Base-by-base conservation (phyloP, 208 protist species). In the Tritrichomonas foetus region DNA sequence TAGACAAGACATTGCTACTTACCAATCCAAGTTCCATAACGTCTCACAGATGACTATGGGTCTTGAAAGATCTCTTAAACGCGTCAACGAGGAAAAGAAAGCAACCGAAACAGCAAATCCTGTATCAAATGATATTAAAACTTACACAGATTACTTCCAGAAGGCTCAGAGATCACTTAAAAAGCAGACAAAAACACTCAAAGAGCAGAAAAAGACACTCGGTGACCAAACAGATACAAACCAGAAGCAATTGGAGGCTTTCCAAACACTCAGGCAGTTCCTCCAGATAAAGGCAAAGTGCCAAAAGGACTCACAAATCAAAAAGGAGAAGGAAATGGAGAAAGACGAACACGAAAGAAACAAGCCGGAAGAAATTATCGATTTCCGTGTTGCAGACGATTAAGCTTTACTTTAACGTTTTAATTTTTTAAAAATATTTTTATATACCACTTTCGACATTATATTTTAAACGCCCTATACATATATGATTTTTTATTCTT, bases 201-300 rank as follows among this genome's bases (percentile, higher is more conserved):
- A 89, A 30, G 78, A 89, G 3, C 78, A 89, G 47, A 89, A 89
- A 47, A 89, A 89, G 30, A 47, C 78, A 3, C 20, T 89, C 27
- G 78, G 78, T 27, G 47, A 20, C 0, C 78, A 89, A 39, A 89
- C n/a, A 25, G 47, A 47, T 33, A 47, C 44, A 33, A 89, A 89
- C n/a, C 78, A 89, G 47, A 89, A 89, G 47, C 78, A 89, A 47
- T 30, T 89, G 0, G 78, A 89, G n/a, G 78, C 78, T n/a, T 89
- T 89, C 47, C 78, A 89, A n/a, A 55, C 16, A 39, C n/a, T 89
- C 1, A 89, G 78, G 47, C 44, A 33, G 39, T 33, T 89, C 11
- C 47, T 89, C 0, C 78, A 89, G 27, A 33, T 89, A 8, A 89
- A 89, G 30, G 9, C 44, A 8, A 16, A 89, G 47, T 57, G 47